A percentile compares a stretch with the other conserved stretches of the same genome.
These are phyloP conservation scores for Hypoxylon cercidicola DNA, from an alignment of 495 filamentous ascomycete species.

Conservation along the genomic window DNA sequence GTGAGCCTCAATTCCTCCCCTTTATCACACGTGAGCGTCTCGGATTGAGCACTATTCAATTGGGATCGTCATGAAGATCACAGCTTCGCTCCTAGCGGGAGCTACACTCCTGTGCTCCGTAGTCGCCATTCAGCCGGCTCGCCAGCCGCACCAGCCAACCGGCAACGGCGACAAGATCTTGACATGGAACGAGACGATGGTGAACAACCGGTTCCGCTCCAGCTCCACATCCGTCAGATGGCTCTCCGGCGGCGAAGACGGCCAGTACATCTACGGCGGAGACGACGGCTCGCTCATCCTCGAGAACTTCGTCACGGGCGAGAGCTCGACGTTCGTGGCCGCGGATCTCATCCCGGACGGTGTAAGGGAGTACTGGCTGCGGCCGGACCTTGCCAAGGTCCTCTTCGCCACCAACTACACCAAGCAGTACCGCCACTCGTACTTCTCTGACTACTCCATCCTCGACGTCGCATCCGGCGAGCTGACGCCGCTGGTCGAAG, in stretches of 20 bases:
- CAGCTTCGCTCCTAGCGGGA: conserved; percentile 20
- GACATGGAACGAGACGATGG: conserved; percentile 56
- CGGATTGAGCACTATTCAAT: neutral
- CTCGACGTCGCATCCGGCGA: conserved; percentile 59
- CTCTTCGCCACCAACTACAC: conserved; percentile 65
- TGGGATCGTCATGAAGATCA: conserved; percentile 33
- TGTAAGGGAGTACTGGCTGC: conserved; percentile 49
- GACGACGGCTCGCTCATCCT: conserved; percentile 57
- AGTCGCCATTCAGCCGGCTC: conserved; percentile 50
- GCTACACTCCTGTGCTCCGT: conserved; percentile 27
- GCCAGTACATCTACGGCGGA: conserved; percentile 59
- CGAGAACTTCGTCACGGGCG: conserved; percentile 60
- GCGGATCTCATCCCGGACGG: conserved; percentile 49
- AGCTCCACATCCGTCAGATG: conserved; percentile 56
- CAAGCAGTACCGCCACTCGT: conserved; percentile 67
- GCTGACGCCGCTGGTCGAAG: conserved; percentile 55
- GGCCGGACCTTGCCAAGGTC: conserved; percentile 55
- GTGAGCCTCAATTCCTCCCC: neutral
- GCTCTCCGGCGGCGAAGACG: conserved; percentile 54
- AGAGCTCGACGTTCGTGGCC: conserved; percentile 57
- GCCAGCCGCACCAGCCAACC: conserved; percentile 51
- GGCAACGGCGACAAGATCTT: conserved; percentile 54
- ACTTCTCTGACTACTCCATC: conserved; percentile 66
- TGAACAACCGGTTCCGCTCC: conserved; percentile 42
- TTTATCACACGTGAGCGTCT: neutral